Conservation (phyloP, 1,284 basidiomycete species). For the Megacollybia platyphylla region DNA sequence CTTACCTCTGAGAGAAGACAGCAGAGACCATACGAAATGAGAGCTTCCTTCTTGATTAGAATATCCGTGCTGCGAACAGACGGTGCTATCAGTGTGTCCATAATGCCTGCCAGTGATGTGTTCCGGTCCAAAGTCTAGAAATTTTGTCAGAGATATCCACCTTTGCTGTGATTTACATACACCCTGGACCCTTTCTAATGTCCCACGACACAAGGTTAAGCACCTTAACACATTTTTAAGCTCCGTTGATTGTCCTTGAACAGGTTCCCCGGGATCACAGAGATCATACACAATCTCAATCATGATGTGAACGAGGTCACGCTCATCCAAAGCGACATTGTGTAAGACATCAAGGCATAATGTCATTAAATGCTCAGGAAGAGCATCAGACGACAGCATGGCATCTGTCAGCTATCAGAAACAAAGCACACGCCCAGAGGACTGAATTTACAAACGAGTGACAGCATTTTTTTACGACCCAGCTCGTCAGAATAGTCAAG, state of each 20-base stretch:
- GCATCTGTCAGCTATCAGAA: background rate
- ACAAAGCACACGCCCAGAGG: background rate
- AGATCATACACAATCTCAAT: conserved; percentile 90
- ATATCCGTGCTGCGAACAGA: conserved; percentile 82
- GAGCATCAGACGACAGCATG: conserved; percentile 74
- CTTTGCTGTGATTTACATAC: conserved; percentile 29
- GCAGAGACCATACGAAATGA: conserved; percentile 79
- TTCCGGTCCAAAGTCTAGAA: conserved; percentile 82
- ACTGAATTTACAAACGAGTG: conserved; percentile 61
- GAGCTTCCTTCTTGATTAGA: conserved; percentile 74
- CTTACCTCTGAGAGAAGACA: conserved; percentile 75
- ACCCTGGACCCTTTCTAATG: conserved; percentile 85
- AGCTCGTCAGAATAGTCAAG: conserved; percentile 94
- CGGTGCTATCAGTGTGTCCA: conserved; percentile 85
- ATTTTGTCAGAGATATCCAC: background rate
- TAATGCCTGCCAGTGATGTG: conserved; percentile 82
- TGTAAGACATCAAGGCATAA: conserved; percentile 81
- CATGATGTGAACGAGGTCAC: conserved; percentile 86
- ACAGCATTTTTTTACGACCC: conserved; percentile 86
- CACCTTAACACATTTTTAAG: conserved; percentile 37
- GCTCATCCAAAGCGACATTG: conserved; percentile 74
- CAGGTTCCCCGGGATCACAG: conserved; percentile 47
- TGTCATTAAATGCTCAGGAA: conserved; percentile 74
- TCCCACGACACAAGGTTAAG: conserved; percentile 75
- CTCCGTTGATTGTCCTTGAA: conserved; percentile 57